Evolutionary conservation across 495 filamentous ascomycete species (phyloP).

Genomic region (Penicillium pulvis): DNA sequence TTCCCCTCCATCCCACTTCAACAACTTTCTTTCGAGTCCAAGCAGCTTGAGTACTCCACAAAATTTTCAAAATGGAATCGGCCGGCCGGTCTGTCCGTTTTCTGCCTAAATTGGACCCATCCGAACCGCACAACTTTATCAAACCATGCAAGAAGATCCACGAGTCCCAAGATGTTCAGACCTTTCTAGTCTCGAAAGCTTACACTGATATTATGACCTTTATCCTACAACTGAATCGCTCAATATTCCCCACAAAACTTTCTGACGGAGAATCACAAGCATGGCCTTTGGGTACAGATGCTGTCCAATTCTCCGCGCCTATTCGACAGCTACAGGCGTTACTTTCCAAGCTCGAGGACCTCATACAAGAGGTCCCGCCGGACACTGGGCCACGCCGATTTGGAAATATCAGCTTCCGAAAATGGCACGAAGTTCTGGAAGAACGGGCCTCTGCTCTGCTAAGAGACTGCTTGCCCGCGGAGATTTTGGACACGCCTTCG

Average conservation of each 20-base stretch:
- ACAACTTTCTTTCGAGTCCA: not conserved
- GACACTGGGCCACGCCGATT: conserved; percentile 85
- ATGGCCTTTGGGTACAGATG: conserved; percentile 56
- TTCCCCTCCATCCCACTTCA: conserved; percentile 13
- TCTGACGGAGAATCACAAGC: conserved; percentile 43
- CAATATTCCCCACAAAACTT: conserved; percentile 72
- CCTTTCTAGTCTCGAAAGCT: conserved; percentile 75
- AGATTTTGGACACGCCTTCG: conserved; percentile 45
- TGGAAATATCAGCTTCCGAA: conserved; percentile 86
- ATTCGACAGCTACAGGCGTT: conserved; percentile 65
- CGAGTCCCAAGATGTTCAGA: conserved; percentile 72
- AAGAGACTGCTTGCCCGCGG: conserved; percentile 57
- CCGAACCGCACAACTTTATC: conserved; percentile 33
- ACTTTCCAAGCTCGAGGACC: conserved; percentile 59
- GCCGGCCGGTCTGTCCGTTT: conserved; percentile 29
- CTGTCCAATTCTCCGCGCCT: conserved; percentile 55
- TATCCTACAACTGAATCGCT: conserved; percentile 82
- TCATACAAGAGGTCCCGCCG: conserved; percentile 79
- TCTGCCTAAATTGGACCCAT: conserved; percentile 33
- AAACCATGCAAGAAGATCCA: conserved; percentile 71
- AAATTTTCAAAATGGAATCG: conserved; percentile 26
- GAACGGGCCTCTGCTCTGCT: conserved; percentile 60
- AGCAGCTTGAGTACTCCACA: not conserved
- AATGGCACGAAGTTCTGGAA: conserved; percentile 73
- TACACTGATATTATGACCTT: conserved; percentile 87